A percentile compares a stretch with the other conserved stretches of the same genome.
Evolutionary conservation across 129 eudicot genomes (phyloP).

Genomic region (Pulicaria dysenterica): DNA sequence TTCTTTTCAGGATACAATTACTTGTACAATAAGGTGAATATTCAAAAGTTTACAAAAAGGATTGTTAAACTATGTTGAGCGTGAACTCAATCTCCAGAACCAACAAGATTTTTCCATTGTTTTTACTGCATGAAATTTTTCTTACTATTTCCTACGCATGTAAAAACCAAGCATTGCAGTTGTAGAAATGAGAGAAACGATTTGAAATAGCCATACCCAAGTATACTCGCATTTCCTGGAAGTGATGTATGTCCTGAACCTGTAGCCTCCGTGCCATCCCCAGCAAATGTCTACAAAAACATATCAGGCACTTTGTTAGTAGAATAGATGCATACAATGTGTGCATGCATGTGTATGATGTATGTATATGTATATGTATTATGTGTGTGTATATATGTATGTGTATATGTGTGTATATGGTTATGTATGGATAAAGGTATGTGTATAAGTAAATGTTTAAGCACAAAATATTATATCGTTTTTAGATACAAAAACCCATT

Average conservation of each 20-base stretch:
- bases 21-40: not conserved
- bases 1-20: not conserved
- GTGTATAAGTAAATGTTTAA: not conserved
- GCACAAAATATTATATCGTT: not conserved
- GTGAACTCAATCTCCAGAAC: not conserved
- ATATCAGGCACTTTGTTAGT: not conserved
- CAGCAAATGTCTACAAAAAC: constrained; percentile 54
- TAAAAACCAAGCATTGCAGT: not conserved
- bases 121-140: constrained; percentile 18
- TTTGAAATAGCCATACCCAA: constrained; percentile 62
- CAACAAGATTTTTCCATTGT: not conserved
- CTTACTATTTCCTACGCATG: constrained; percentile 11
- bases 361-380: too few relatives aligned
- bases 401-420: too few relatives aligned
- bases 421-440: too few relatives aligned
- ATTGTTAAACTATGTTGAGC: not conserved
- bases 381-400: too few relatives aligned
- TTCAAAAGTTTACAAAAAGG: too few relatives aligned
- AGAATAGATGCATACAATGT: too few relatives aligned
- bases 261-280: constrained; percentile 54
- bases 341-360: too few relatives aligned
- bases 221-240: constrained; percentile 89
- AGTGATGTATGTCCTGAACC: constrained; percentile 56
- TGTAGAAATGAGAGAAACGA: constrained; percentile 15
- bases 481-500: not conserved